Base-by-base conservation (phyloP, 345 rosid species). In the Eucalyptus leucophloia region DNA sequence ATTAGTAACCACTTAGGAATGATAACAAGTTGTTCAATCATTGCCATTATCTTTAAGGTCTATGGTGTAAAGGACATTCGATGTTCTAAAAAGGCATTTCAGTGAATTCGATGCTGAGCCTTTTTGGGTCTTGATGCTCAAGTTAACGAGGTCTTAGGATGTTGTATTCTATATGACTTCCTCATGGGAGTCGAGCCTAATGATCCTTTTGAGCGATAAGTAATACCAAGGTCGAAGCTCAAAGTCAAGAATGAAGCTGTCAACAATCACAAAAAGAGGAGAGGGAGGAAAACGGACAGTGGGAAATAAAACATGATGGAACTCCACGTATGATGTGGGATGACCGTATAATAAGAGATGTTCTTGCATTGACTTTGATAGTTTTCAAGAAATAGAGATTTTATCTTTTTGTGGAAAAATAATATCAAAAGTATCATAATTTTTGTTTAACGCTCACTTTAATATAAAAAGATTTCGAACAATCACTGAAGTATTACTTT, bases 371-470 rank as follows among this genome's bases (percentile, higher is more conserved):
- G 72, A 62, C 72, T 30, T 62, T 62, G 14, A 62, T 30, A 15
- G 72, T n/a, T 62, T 30, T 62, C 72, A 62, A 62, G 37, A 62
- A 62, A 62, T 14, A 4, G 34, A 30, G 17, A n/a, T 62, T 62
- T 62, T 62, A 3, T 60, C 67, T 60, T 56, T 10, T 56, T 24
- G 1, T 0, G 32, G 16, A 60, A 60, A 60, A 60, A 28, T 60
- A 28, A 28, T 60, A 60, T 28, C 32, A 60, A 12, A 60, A 26
- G 1, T 60, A 2, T 28, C 4, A 60, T 24, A 10, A 56, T 23
- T 58, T 58, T 58, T 0, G 7, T 56, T 24, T 60, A 3, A 0
- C 12, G 0, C 16, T 60, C 13, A 26, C 4, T 60, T 60, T 0
- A 28, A 28, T 12, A 12, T 28, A 24, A 5, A 45, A 11, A 47